Conservation (phyloP, 208 protist species). For the Willaertia magna region DNA sequence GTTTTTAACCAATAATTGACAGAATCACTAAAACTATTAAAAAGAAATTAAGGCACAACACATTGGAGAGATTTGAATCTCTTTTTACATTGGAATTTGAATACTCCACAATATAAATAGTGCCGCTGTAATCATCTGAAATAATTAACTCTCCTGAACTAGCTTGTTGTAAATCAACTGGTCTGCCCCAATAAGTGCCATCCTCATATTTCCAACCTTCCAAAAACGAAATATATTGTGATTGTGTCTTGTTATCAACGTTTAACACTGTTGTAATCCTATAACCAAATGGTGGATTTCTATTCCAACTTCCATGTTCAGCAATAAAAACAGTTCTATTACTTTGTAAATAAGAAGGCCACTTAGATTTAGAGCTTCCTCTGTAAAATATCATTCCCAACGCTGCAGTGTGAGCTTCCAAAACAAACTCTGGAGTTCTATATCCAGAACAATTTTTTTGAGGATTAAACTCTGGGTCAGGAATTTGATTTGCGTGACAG, state of each 20-base stretch:
- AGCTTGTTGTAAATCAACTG: background rate
- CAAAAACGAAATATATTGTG: background rate
- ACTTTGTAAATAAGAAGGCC: background rate
- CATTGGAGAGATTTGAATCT: too few relatives aligned
- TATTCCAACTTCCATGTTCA: background rate
- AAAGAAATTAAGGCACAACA: too few relatives aligned
- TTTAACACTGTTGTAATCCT: background rate
- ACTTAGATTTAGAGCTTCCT: too few relatives aligned
- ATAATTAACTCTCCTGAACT: background rate
- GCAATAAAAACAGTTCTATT: background rate
- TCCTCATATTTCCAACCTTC: background rate
- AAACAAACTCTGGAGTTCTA: background rate
- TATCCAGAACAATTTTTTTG: background rate
- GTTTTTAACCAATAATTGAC: too few relatives aligned
- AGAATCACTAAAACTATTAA: too few relatives aligned
- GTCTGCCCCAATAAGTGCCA: background rate
- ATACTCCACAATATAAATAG: background rate
- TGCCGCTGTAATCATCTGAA: background rate
- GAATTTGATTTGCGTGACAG: background rate
- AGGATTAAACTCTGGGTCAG: background rate
- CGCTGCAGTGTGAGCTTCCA: background rate
- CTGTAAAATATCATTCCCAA: background rate
- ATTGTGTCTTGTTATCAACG: background rate
- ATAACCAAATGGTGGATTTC: background rate
- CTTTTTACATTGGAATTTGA: too few relatives aligned